Conservation (phyloP, 768 basidiomycete species). For the Phylloporus sp. region DNA sequence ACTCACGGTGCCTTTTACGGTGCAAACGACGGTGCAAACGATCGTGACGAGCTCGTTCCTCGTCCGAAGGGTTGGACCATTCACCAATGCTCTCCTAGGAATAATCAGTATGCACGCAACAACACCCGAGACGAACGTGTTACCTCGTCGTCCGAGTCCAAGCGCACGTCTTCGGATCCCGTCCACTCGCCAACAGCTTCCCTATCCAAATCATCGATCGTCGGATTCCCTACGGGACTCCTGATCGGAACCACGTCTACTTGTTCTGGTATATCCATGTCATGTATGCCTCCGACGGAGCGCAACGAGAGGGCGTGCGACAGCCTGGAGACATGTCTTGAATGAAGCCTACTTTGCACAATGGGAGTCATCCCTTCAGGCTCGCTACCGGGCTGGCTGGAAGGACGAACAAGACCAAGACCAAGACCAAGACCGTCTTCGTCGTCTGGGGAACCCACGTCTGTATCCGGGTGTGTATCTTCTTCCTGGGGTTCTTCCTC, state of each 20-base stretch:
- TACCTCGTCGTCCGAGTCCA: constrained; percentile 68
- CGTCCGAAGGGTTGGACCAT: constrained; percentile 89
- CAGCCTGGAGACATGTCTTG: constrained; percentile 62
- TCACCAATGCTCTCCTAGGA: constrained; percentile 70
- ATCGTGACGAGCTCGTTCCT: constrained; percentile 70
- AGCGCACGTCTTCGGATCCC: constrained; percentile 66
- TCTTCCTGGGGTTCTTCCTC: constrained; percentile 64
- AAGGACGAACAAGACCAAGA: constrained; percentile 16
- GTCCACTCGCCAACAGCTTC: constrained; percentile 70
- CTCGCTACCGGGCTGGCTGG: constrained; percentile 28
- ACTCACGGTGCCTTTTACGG: constrained; percentile 40
- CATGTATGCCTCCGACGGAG: constrained; percentile 52
- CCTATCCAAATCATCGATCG: constrained; percentile 33
- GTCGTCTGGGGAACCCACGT: constrained; percentile 35
- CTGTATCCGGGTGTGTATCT: constrained; percentile 26
- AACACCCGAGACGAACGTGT: constrained; percentile 22
- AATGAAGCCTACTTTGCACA: constrained; percentile 51
- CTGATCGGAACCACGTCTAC: constrained; percentile 29
- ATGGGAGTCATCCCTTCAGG: constrained; percentile 43
- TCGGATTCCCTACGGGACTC: constrained; percentile 30
- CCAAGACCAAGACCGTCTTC: constrained; percentile 22
- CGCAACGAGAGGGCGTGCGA: constrained; percentile 64
- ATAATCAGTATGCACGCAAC: constrained; percentile 5
- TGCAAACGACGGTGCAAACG: constrained; percentile 60
- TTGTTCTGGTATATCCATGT: constrained; percentile 26